These are phyloP conservation scores for Cladophialophora bantiana DNA, from an alignment of 2,329 filamentous ascomycete genomes.

Conservation along the genomic window DNA sequence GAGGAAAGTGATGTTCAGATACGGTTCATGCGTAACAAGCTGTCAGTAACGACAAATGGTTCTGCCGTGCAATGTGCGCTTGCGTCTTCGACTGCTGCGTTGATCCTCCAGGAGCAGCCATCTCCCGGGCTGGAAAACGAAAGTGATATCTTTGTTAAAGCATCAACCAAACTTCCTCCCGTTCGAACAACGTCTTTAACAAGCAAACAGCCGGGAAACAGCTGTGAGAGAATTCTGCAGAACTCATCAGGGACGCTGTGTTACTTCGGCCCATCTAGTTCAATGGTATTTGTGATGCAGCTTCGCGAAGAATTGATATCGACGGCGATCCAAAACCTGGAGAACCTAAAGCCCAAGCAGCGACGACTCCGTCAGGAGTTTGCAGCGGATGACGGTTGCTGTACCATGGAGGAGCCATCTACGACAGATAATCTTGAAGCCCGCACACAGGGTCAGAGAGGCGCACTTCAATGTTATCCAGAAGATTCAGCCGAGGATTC, in stretches of 20 bases:
- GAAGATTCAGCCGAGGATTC: neutral
- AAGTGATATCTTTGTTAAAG: neutral
- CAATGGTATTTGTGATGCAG: neutral
- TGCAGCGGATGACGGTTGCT: neutral
- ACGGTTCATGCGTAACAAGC: neutral
- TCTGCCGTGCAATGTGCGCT: neutral
- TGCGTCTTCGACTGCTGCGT: neutral
- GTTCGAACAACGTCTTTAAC: neutral
- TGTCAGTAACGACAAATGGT: neutral
- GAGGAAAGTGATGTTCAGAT: neutral
- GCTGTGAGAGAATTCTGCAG: neutral
- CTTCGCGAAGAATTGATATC: neutral
- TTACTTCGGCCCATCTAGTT: neutral
- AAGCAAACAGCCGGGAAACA: neutral
- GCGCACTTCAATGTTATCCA: neutral
- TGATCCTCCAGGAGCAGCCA: neutral
- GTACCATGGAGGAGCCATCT: neutral
- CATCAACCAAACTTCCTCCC: neutral
- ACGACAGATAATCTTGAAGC: neutral
- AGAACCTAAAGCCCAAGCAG: neutral
- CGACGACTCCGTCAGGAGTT: neutral
- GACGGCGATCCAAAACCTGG: neutral
- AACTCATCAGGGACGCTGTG: neutral
- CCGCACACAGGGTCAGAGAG: neutral
- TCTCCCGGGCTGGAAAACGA: neutral